These are phyloP conservation scores for Trichoderma lentiforme DNA, from an alignment of 2,329 filamentous ascomycete species.

Conservation along the genomic window DNA sequence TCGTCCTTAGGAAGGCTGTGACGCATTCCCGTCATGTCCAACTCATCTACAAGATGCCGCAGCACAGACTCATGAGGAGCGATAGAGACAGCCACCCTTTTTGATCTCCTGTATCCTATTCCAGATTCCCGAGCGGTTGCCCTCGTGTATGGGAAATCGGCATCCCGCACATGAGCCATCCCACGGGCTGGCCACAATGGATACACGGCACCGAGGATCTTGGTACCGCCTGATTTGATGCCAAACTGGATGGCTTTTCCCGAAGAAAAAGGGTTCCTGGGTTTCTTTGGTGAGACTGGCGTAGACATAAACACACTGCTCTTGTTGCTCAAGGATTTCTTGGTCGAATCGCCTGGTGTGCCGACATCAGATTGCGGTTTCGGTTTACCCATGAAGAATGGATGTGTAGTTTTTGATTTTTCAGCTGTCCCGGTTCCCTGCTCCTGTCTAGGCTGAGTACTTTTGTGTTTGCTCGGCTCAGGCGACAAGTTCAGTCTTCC, in stretches of 20 bases:
- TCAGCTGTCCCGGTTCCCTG: conserved; percentile 22
- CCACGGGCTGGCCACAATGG: conserved; percentile 70
- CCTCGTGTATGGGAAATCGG: conserved; percentile 7
- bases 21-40: conserved; percentile 30
- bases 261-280: conserved; percentile 30
- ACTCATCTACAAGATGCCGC: conserved; percentile 24
- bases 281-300: conserved; percentile 49
- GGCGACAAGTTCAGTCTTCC: conserved; percentile 28
- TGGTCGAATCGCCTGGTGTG: conserved; percentile 22
- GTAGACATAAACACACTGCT: conserved; percentile 51
- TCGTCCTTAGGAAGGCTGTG: conserved; percentile 30
- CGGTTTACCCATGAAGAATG: conserved; percentile 40
- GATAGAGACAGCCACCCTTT: conserved; percentile 45
- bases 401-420: conserved; percentile 37
- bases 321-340: conserved; percentile 30
- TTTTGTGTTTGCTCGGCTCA: not conserved
- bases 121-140: not conserved
- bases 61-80: conserved; percentile 44
- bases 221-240: conserved; percentile 45
- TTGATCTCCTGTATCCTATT: conserved; percentile 42
- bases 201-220: conserved; percentile 62
- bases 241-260: conserved; percentile 40
- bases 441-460: not conserved
- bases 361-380: conserved; percentile 28
- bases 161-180: conserved; percentile 60